Base-by-base conservation (phyloP, 2,329 filamentous ascomycete genomes). In the Zalaria obscura region DNA sequence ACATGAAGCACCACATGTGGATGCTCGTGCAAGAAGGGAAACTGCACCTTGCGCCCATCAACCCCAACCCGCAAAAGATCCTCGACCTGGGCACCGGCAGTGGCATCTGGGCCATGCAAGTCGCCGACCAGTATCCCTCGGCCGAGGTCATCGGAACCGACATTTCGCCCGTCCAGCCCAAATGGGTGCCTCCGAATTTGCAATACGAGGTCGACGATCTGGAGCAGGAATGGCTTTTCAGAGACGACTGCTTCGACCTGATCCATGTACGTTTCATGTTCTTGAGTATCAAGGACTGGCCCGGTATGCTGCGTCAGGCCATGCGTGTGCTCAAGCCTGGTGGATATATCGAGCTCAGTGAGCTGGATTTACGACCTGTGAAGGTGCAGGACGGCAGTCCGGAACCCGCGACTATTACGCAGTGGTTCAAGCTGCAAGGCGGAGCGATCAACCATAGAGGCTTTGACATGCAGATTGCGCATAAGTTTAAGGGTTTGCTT, bases 41-140 rank as follows among this genome's bases (percentile, higher is more conserved):
- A 25, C 56, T 70, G n/a, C 61, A 63, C 45, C 51, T 64, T 3
- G 63, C 62, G 3, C 68, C 69, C 1, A 50, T 68, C 11, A 38
- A 47, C 6, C 53, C 56, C 9, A 10, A 26, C 11, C 60, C 62
- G 1, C 56, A 59, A 27, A 57, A 61, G 26, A 64, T 71, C 10
- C 57, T 72, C 10, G 69, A 72, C 47, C 49, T 70, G 11, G 68
- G 67, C 7, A 70, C 66, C 1, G 68, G 67, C 5, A 66, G 63
- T 4, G 66, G 66, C 10, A 56, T 71, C 35, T 76, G 72, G 72
- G 69, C 70, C 3, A 66, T 72, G 40, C 35, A 64, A 29, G 63
- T 66, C 50, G 67, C 65, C 52, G 51, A 54, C 48, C 27, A 42
- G 34, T 51, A 52, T 43, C 48, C 47, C 5, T 41, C 55, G 47